Evolutionary conservation across 1,284 basidiomycete genomes (phyloP).

Genomic region (Ustilago xerochloae): DNA sequence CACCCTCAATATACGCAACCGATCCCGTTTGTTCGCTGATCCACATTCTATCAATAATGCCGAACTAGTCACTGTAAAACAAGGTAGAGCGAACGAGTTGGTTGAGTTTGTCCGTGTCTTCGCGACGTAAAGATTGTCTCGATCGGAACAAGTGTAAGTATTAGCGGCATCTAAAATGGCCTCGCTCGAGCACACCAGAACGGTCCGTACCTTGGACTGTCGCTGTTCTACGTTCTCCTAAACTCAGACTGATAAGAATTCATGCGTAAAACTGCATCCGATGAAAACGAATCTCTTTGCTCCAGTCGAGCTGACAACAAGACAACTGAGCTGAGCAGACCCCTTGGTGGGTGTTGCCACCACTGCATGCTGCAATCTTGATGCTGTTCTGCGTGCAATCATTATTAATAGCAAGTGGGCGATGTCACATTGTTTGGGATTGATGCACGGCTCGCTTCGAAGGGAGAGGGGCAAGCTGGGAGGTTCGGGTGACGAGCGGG

Average conservation of each 20-base stretch:
- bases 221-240: background rate
- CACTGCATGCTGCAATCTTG: background rate
- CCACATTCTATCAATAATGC: too few species aligned
- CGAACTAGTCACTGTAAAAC: too few species aligned
- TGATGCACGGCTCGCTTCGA: background rate
- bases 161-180: conserved; percentile 1
- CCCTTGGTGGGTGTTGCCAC: too few species aligned
- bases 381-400: too few species aligned
- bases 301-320: background rate
- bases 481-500: background rate
- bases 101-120: background rate
- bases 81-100: background rate
- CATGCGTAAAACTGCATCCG: background rate
- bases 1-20: background rate
- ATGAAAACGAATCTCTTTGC: background rate
- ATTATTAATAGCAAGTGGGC: background rate
- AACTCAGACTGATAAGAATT: background rate
- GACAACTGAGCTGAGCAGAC: background rate
- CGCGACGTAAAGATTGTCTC: background rate
- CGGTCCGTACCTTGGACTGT: background rate
- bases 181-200: too few species aligned
- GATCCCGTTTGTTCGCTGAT: too few species aligned
- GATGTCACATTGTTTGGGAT: background rate
- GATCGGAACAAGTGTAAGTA: background rate
- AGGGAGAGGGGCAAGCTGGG: background rate